These are phyloP conservation scores for Porogramme epimiltina DNA, from an alignment of 1,284 basidiomycete species.

Conservation along the genomic window DNA sequence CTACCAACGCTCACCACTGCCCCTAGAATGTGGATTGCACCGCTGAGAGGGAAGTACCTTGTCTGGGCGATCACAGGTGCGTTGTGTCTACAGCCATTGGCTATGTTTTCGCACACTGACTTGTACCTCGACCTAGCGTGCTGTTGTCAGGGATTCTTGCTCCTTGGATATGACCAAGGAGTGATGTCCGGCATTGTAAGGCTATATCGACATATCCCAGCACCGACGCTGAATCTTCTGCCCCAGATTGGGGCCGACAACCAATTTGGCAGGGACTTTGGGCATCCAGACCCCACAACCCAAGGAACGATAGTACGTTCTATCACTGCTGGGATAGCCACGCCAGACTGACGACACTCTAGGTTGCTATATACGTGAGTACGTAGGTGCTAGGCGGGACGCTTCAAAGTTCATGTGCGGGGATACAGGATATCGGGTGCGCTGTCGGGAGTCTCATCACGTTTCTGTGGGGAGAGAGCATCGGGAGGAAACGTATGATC, in stretches of 20 bases:
- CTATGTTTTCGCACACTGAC: background rate
- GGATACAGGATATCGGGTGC: conserved; percentile 41
- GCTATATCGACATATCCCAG: too few species aligned
- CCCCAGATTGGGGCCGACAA: conserved; percentile 43
- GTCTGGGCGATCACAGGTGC: conserved; percentile 45
- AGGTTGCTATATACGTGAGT: conserved; percentile 24
- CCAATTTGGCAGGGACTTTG: conserved; percentile 43
- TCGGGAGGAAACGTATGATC: conserved; percentile 45
- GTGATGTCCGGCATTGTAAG: conserved; percentile 48
- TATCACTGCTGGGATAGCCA: too few species aligned
- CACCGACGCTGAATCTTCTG: too few species aligned
- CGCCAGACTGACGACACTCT: background rate
- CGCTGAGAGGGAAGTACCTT: conserved; percentile 39
- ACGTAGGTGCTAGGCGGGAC: background rate
- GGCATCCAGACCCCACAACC: conserved; percentile 39
- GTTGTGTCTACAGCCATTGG: conserved; percentile 1
- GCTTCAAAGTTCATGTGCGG: background rate
- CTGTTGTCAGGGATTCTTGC: conserved; percentile 41
- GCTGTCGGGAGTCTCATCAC: conserved; percentile 33
- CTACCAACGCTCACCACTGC: background rate
- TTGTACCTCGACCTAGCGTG: conserved; percentile 31
- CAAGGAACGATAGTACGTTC: conserved; percentile 43
- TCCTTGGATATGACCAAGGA: conserved; percentile 48
- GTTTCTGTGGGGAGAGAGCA: conserved; percentile 42
- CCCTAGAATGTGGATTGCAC: conserved; percentile 37